Evolutionary conservation across 441 rosid species (phyloP).

Genomic region (Macaranga tanarius): DNA sequence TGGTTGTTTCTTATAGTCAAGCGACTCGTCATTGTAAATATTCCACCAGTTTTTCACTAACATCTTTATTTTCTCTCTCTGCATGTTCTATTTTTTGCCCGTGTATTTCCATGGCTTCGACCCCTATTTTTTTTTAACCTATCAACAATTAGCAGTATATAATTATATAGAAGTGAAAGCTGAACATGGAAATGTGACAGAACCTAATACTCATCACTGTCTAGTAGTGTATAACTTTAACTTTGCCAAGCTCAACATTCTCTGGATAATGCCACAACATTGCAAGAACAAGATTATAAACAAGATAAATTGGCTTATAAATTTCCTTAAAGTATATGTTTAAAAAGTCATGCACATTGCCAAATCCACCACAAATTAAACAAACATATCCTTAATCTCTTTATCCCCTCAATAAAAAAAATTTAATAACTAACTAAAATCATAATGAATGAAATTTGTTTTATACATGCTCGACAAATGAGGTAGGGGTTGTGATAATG

Average conservation of each 20-base stretch:
- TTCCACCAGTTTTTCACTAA: constrained; percentile 81
- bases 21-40: constrained; percentile 58
- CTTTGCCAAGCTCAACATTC: constrained; percentile 57
- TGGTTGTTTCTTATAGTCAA: constrained; percentile 47
- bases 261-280: constrained; percentile 86
- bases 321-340: constrained; percentile 67
- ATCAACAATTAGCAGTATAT: neutral
- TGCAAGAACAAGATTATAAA: constrained; percentile 73
- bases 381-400: neutral
- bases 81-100: constrained; percentile 73
- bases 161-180: no score
- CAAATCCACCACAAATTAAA: no score
- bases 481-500: constrained; percentile 50
- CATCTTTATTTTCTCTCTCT: constrained; percentile 65
- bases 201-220: constrained; percentile 52
- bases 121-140: constrained; percentile 24
- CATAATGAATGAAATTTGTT: no score
- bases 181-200: neutral
- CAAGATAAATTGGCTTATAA: constrained; percentile 58
- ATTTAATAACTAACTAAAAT: no score
- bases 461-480: constrained; percentile 80
- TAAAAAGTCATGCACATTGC: constrained; percentile 55
- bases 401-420: neutral
- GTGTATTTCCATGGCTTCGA: constrained; percentile 76
- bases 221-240: constrained; percentile 74